Percentiles rank a stretch among this genome's conserved stretches.
Evolutionary conservation across 129 eudicot species (phyloP).

Genomic region (Flaveria trinervia): DNA sequence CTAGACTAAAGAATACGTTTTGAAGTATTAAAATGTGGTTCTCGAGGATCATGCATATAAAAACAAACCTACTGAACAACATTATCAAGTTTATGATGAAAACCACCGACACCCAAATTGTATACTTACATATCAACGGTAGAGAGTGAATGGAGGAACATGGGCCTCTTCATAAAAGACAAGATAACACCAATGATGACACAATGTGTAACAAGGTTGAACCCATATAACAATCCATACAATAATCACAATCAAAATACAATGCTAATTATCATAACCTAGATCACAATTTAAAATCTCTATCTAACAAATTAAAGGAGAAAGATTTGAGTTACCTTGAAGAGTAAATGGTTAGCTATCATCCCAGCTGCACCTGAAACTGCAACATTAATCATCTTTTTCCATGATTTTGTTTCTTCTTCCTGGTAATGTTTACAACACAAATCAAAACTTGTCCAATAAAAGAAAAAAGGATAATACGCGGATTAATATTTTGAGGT

Average conservation of each 20-base stretch:
- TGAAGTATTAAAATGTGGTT: too few relatives aligned
- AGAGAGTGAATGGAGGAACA: too few relatives aligned
- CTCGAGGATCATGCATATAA: too few relatives aligned
- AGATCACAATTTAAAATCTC: not conserved
- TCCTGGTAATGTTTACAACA: slow-evolving; percentile 46
- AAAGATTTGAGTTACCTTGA: slow-evolving; percentile 56
- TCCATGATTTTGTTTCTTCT: slow-evolving; percentile 90
- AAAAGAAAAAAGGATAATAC: too few relatives aligned
- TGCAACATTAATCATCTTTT: slow-evolving; percentile 76
- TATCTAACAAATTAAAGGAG: not conserved
- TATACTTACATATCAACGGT: too few relatives aligned
- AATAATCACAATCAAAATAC: not conserved
- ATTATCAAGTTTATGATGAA: too few relatives aligned
- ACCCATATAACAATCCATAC: not conserved
- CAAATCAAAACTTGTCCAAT: not conserved
- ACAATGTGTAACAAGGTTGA: not conserved
- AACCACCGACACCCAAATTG: too few relatives aligned
- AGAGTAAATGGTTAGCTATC: slow-evolving; percentile 94
- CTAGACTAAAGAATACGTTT: too few relatives aligned
- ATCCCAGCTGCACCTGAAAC: slow-evolving; percentile 99
- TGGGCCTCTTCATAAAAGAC: too few relatives aligned
- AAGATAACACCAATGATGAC: too few relatives aligned
- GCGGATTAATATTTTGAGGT: too few relatives aligned
- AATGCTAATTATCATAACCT: not conserved
- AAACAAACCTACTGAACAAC: too few relatives aligned